phyloP scores from a whole-genome alignment of 2,329 filamentous ascomycete genomes.

The Cladophialophora carrionii region DNA sequence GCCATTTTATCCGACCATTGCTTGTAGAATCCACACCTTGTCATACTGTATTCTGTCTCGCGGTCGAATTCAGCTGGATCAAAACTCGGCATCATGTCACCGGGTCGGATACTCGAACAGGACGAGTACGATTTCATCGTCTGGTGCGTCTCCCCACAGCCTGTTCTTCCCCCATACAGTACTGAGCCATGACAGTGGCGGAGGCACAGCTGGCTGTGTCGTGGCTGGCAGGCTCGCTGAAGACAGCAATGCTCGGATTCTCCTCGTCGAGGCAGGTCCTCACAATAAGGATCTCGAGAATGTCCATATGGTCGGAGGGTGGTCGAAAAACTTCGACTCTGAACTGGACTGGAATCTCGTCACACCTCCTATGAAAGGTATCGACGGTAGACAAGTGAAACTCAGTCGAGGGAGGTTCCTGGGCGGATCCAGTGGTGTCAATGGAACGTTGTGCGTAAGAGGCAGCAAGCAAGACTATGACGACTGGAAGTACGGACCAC shows the following conservation, averaged over 20 bases:
- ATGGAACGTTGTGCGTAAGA: conserved; percentile 51
- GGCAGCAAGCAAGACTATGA: conserved; percentile 54
- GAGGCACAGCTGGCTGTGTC: conserved; percentile 55
- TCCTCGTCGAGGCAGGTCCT: conserved; percentile 55
- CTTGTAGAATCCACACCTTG: not conserved
- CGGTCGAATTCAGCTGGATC: not conserved
- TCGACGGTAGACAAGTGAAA: conserved; percentile 49
- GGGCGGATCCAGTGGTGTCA: conserved; percentile 51
- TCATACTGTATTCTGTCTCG: not conserved
- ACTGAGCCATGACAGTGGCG: conserved; percentile 41
- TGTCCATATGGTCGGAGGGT: conserved; percentile 52
- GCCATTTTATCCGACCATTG: not conserved
- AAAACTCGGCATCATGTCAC: conserved; percentile 29
- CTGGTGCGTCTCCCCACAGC: conserved; percentile 30
- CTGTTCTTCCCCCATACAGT: not conserved
- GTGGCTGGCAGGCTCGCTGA: conserved; percentile 55
- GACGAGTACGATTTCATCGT: conserved; percentile 41
- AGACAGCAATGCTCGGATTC: conserved; percentile 47
- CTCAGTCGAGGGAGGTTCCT: conserved; percentile 51
- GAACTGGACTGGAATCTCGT: conserved; percentile 53
- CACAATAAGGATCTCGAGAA: conserved; percentile 52
- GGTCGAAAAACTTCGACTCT: conserved; percentile 50
- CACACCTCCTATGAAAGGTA: conserved; percentile 46
- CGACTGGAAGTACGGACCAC: conserved; percentile 57
- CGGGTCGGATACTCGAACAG: conserved; percentile 28